Evolutionary conservation across 495 filamentous ascomycete species (phyloP), one percentile per base, ranked within the genome.

Genomic region (Geoglossum glabrum): DNA sequence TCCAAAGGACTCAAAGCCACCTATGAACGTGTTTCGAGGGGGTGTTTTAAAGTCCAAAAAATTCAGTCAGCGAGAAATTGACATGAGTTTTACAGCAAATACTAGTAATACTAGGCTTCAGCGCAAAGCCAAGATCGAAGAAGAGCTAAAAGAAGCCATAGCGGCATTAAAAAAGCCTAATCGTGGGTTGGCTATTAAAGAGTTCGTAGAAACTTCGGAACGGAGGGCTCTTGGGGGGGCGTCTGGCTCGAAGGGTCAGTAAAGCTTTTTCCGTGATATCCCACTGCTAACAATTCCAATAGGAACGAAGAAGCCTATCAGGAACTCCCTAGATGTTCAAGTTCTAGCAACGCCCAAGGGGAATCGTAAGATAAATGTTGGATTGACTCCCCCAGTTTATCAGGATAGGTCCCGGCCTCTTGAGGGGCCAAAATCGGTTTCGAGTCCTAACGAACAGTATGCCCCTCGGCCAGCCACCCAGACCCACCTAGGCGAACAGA

Each of bases 131-230:
- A 75, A 78, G 45, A 72, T 94, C 6, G 83, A 93, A 59, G 81
- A 82, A 58, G 86, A 95, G 64, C 73, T 96, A 27, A 80, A 84
- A 63, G 80, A 84, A 34, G 92, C 90, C 13, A 96, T 97, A 59
- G 72, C 78, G 11, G 75, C 85, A 1, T 72, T 97, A 28, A 86
- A 88, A 63, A 94, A 83, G 67, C 92, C 92, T 5, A 95, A 96
- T 64, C 77, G 92, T 57, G 76, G 82, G 6, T 72, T 90, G 45
- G 87, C 85, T 13, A 81, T 80, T 13, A 81, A 81, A 61, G 81
- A 83, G 54, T 72, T 87, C 40, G 83, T 78, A 7, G 81, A 90
- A 3, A 81, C 79, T 55, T 79, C 79, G 10, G 83, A 85, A 60
- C 80, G 77, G 63, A 76, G 85, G 36, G 43, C 25, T 27, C 28